Evolutionary conservation across 371 early-diverging fungal species (phyloP).

Genomic region (Mucor racemosus): DNA sequence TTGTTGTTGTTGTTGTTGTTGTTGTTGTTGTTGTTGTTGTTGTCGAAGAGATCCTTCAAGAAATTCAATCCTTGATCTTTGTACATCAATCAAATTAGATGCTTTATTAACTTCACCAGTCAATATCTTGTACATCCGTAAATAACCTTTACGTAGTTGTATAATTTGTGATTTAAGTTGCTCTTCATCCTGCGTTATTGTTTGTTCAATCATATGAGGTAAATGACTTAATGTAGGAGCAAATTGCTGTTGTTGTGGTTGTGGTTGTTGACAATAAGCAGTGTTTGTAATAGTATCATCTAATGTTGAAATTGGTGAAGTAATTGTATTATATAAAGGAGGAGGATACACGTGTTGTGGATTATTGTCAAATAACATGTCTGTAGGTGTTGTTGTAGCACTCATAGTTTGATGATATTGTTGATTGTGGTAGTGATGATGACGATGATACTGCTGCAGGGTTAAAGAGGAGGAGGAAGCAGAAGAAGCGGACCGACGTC

Average conservation of each 20-base stretch:
- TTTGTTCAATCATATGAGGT: neutral
- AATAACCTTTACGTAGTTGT: constrained; percentile 15
- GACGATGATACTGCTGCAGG: constrained; percentile 10
- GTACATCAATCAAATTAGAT: constrained; percentile 14
- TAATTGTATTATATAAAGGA: neutral
- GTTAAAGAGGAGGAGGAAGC: constrained; percentile 18
- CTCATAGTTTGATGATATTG: neutral
- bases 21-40: constrained; percentile 10
- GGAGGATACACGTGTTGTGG: neutral
- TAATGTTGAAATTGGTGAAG: neutral
- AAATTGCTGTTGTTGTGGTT: neutral
- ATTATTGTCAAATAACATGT: neutral
- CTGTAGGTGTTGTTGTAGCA: neutral
- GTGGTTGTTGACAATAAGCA: neutral
- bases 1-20: neutral
- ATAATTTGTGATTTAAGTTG: constrained; percentile 18
- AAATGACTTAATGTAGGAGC: neutral
- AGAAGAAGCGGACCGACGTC: constrained; percentile 24
- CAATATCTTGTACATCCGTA: constrained; percentile 18
- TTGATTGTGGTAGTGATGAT: neutral
- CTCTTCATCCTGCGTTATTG: constrained; percentile 4
- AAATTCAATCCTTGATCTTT: constrained; percentile 23
- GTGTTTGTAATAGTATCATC: neutral
- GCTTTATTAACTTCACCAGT: constrained; percentile 26
- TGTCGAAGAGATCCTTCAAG: constrained; percentile 20